Evolutionary conservation across 148 eudicot species (phyloP).

Genomic region (Drosera capensis): DNA sequence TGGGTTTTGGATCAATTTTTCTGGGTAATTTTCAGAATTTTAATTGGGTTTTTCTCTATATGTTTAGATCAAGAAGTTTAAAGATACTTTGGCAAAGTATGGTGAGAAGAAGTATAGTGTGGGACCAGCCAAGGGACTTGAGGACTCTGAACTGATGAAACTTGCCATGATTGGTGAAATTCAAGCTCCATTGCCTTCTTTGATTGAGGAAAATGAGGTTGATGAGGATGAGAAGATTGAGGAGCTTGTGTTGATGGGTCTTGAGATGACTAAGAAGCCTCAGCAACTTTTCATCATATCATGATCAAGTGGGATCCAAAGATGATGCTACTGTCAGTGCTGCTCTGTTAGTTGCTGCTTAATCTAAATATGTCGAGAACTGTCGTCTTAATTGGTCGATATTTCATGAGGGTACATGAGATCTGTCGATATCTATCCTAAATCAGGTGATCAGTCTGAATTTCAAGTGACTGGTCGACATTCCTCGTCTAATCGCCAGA

Average conservation of each 20-base stretch:
- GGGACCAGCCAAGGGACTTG: constrained; percentile 67
- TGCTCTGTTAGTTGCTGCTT: too few relatives aligned
- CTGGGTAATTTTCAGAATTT: neutral
- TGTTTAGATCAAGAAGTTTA: constrained; percentile 80
- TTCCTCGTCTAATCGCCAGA: too few relatives aligned
- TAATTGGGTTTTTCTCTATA: neutral
- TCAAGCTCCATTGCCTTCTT: constrained; percentile 9
- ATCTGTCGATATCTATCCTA: too few relatives aligned
- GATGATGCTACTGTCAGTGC: too few relatives aligned
- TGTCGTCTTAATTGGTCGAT: too few relatives aligned
- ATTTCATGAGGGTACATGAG: too few relatives aligned
- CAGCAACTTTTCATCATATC: too few relatives aligned
- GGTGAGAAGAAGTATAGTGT: constrained; percentile 27
- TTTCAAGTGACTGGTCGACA: too few relatives aligned
- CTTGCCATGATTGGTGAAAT: constrained; percentile 62
- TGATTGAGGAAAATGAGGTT: neutral
- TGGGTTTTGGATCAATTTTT: neutral
- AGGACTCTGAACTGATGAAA: constrained; percentile 48
- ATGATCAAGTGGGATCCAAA: too few relatives aligned
- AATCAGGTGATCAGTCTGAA: too few relatives aligned
- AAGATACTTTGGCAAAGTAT: constrained; percentile 62
- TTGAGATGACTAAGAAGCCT: neutral
- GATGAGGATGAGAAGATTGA: constrained; percentile 4
- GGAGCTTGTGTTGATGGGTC: neutral
- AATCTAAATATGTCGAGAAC: too few relatives aligned